Evolutionary conservation across 768 basidiomycete species (phyloP), one percentile per base, ranked within the genome.

Genomic region (Lactifluus piperatus): DNA sequence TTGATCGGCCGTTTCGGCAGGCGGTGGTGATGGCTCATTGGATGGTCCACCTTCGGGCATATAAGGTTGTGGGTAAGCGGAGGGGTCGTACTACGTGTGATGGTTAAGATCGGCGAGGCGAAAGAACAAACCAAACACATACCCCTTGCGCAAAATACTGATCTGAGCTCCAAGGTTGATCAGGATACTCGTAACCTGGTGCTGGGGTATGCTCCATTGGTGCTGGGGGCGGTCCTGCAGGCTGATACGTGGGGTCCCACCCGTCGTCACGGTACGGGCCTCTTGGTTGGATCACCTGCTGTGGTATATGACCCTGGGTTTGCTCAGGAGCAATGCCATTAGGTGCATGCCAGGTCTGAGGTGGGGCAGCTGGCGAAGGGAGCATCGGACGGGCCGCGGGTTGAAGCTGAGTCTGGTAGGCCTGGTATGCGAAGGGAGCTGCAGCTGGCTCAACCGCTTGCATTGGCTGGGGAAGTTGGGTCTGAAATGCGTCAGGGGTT

Each of bases 341-440:
- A 5, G 83, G 71, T 7, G 78, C 75, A 65, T 85, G 84, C 85
- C 87, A 87, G 18, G 82, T 74, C 59, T 82, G 85, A 5, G 83
- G 79, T 8, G 81, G 77, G 3, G 75, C 77, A 29, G 79, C 70
- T 14, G 79, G 70, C 14, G 78, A 70, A 9, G 75, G 72, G 43
- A 77, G 79, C 63, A 81, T 73, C 32, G 77, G 68, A 22, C 75
- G 71, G 32, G 73, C 67, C n/a, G 69, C 64, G 44, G 67, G 66
- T 43, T 72, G 71, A 41, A 79, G 72, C 45, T 72, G 73, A 58
- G 76, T 77, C 4, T 73, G 72, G 63, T 67, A 74, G 27, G 67
- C 63, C 56, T 65, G 68, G 62, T 69, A 72, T 45, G 70, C 58
- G 55, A 68, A 71, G 36, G 64, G 58, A 18, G 67, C 56, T n/a